Evolutionary conservation across 2,329 filamentous ascomycete genomes (phyloP).

Genomic region (Aschersonia sp.): DNA sequence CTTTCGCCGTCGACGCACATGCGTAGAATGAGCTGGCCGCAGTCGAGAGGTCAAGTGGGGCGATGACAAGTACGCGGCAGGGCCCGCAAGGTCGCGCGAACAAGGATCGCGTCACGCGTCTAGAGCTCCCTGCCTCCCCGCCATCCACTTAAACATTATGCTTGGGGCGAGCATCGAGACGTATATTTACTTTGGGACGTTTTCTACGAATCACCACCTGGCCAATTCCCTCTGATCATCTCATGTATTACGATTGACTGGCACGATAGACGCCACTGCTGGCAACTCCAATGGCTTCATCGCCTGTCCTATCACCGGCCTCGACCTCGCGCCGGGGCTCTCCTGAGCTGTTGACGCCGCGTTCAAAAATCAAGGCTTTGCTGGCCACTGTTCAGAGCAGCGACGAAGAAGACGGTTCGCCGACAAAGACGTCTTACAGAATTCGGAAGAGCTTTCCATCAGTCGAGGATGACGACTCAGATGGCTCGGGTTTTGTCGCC

Average conservation of each 20-base stretch:
- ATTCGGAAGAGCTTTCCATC: constrained; percentile 4
- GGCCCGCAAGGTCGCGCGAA: constrained; percentile 7
- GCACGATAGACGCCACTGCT: neutral
- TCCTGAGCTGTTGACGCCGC: constrained; percentile 32
- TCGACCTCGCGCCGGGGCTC: constrained; percentile 25
- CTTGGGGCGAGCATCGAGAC: too few relatives aligned
- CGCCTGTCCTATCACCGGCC: constrained; percentile 24
- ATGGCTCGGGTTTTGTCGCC: constrained; percentile 22
- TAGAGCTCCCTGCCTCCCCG: constrained; percentile 7
- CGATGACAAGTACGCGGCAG: constrained; percentile 1
- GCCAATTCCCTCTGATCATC: neutral
- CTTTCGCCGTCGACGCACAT: too few relatives aligned
- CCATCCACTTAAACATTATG: constrained; percentile 8
- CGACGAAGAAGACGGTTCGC: constrained; percentile 27
- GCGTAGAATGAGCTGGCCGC: too few relatives aligned
- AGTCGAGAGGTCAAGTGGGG: neutral
- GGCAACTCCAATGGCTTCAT: constrained; percentile 29
- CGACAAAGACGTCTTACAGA: neutral
- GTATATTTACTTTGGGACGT: too few relatives aligned
- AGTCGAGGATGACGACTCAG: constrained; percentile 26
- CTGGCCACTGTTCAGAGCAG: constrained; percentile 34
- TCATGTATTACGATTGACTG: neutral
- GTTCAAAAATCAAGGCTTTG: constrained; percentile 39
- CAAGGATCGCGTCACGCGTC: constrained; percentile 15
- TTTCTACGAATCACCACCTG: too few relatives aligned